Conservation (phyloP, 2,329 filamentous ascomycete species). For the Escovopsis sp. region DNA sequence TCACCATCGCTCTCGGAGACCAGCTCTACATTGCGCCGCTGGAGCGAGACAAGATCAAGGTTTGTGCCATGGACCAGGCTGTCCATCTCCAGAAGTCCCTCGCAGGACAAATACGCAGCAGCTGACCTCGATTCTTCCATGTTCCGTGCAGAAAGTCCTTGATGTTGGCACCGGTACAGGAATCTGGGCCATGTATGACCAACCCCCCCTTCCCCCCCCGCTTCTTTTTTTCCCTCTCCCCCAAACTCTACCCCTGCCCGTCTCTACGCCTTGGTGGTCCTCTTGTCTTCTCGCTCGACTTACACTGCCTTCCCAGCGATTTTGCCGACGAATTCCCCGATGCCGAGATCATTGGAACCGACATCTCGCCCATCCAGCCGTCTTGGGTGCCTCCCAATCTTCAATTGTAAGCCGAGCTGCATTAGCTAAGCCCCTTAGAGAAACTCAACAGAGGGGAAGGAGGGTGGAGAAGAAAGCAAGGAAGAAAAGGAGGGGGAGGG, state of each 20-base stretch:
- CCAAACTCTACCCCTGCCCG: constrained; percentile 12
- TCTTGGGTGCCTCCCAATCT: constrained; percentile 25
- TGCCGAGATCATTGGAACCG: constrained; percentile 33
- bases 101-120: background rate
- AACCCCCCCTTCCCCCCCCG: background rate
- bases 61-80: background rate
- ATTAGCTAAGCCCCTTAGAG: constrained; percentile 11
- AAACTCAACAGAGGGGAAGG: too few relatives aligned
- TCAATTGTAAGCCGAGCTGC: constrained; percentile 11
- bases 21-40: constrained; percentile 12
- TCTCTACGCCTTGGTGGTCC: too few relatives aligned
- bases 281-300: constrained; percentile 18
- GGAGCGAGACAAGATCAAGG: constrained; percentile 2
- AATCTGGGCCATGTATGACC: constrained; percentile 8
- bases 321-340: constrained; percentile 27
- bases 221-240: constrained; percentile 2
- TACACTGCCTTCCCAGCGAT: constrained; percentile 36
- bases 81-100: too few relatives aligned
- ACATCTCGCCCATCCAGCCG: constrained; percentile 43
- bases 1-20: constrained; percentile 14
- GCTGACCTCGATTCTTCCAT: background rate
- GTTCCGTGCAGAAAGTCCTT: constrained; percentile 12
- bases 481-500: background rate
- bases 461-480: too few relatives aligned
- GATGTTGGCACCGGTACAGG: constrained; percentile 15